Base-by-base conservation (phyloP, 1,139 yeast species). In the Zygosaccharomyces sapae region DNA sequence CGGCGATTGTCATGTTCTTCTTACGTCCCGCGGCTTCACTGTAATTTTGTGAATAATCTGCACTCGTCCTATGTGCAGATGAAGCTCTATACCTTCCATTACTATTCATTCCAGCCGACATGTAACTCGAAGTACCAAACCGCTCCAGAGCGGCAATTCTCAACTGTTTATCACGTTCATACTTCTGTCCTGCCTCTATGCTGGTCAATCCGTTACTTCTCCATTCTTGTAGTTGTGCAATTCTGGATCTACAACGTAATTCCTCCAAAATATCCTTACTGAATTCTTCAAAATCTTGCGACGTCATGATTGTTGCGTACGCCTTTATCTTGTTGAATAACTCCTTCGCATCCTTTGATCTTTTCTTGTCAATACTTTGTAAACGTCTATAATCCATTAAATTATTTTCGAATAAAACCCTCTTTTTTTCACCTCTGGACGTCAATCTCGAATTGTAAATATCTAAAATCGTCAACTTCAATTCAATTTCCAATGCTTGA, bases 151-250 rank as follows among this genome's bases (percentile, higher is more conserved):
- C 82, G 2, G 80, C 77, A 30, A 75, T 69, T 53, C 85, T 71
- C 38, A 78, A 77, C 34, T 81, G 73, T 65, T 87, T 88, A 64
- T 94, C 98, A 62, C 87, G 85, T 65, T 94, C 98, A 65, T 81
- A 92, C 63, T 83, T 86, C 41, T 76, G 71, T 5, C 97, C 98
- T 49, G 80, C 86, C 49, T 90, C 97, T 46, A 88, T 59, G 0
- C 89, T 80, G 2, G 89, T 84, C 41, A 92, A 77, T 2, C 99
- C 99, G 63, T 87, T 83, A 41, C 83, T 77, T 52, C 99, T 78
- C 89, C 96, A 94, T 59, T 84, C 92, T 65, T 92, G 98, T 36
- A 94, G 70, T 68, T 89, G 97, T 46, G 85, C 85, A 47, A 92
- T 89, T 52, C 95, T 76, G 34, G 83, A 77, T 47, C 97, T 76